These are phyloP conservation scores for Termitomyces sp. DNA, from an alignment of 1,284 basidiomycete species.

Conservation along the genomic window DNA sequence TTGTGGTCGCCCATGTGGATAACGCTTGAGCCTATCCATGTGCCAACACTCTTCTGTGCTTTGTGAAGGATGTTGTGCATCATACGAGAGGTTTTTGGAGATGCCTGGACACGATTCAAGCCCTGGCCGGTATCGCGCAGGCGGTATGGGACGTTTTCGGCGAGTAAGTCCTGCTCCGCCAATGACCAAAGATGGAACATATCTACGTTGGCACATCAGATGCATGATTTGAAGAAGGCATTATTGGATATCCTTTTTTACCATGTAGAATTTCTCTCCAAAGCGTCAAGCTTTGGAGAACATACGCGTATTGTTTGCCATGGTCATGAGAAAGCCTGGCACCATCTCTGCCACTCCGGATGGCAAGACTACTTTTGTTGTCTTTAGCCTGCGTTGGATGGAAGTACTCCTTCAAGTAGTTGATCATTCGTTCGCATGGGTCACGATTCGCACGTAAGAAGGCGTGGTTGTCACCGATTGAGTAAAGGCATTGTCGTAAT, in stretches of 20 bases:
- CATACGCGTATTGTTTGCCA: constrained; percentile 75
- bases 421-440: constrained; percentile 78
- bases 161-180: constrained; percentile 73
- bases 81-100: constrained; percentile 78
- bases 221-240: not conserved
- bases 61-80: constrained; percentile 80
- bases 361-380: constrained; percentile 60
- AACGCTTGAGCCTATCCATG: constrained; percentile 67
- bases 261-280: constrained; percentile 82
- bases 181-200: constrained; percentile 83
- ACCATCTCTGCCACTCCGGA: constrained; percentile 70
- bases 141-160: constrained; percentile 65
- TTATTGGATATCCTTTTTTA: constrained; percentile 24
- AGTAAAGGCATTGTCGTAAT: constrained; percentile 73
- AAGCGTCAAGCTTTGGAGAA: constrained; percentile 74
- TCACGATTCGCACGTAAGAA: constrained; percentile 78
- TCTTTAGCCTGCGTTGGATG: constrained; percentile 63
- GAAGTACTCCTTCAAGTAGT: constrained; percentile 69
- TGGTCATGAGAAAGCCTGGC: constrained; percentile 79
- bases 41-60: constrained; percentile 71
- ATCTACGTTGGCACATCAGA: constrained; percentile 36
- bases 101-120: constrained; percentile 75
- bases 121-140: constrained; percentile 81
- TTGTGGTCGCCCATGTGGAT: constrained; percentile 68
- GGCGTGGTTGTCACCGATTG: constrained; percentile 80